phyloP scores from a whole-genome alignment of 1,284 basidiomycete species.

The Tausonia pullulans region DNA sequence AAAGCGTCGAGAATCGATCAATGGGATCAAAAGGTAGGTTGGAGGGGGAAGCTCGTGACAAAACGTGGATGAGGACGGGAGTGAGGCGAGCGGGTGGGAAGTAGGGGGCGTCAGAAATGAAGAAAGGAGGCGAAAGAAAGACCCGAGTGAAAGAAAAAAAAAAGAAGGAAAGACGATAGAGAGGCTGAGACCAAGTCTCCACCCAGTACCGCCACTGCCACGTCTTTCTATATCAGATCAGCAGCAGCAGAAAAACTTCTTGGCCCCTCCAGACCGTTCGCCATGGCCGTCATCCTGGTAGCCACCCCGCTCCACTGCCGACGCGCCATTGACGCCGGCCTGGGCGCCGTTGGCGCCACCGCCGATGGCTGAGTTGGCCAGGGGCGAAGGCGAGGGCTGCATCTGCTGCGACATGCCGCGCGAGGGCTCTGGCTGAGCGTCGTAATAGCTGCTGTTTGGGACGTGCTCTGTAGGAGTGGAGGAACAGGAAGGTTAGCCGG shows the following conservation, averaged over 20 bases:
- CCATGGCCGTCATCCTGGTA: slow-evolving; percentile 25
- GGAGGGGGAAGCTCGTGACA: background rate
- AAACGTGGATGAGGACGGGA: background rate
- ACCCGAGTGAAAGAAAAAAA: background rate
- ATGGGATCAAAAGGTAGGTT: background rate
- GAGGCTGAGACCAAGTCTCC: background rate
- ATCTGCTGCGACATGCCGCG: slow-evolving; percentile 16
- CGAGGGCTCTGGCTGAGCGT: slow-evolving; percentile 12
- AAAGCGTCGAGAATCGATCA: too few species aligned
- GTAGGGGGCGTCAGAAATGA: background rate
- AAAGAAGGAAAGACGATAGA: background rate
- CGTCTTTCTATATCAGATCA: background rate
- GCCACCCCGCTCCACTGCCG: slow-evolving; percentile 10
- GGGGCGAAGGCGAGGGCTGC: slow-evolving; percentile 14
- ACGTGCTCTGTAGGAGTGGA: background rate
- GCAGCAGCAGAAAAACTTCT: slow-evolving; percentile 20
- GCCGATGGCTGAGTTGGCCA: slow-evolving; percentile 1
- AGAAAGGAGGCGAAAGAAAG: background rate
- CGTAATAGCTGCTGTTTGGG: background rate
- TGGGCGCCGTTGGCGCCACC: background rate
- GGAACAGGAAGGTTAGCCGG: background rate
- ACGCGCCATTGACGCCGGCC: background rate
- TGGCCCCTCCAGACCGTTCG: slow-evolving; percentile 23
- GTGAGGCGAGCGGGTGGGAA: background rate
- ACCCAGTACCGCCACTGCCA: too few species aligned